Evolutionary conservation across 192 early-diverging fungal species (phyloP).

Genomic region (Coemansia sp.): DNA sequence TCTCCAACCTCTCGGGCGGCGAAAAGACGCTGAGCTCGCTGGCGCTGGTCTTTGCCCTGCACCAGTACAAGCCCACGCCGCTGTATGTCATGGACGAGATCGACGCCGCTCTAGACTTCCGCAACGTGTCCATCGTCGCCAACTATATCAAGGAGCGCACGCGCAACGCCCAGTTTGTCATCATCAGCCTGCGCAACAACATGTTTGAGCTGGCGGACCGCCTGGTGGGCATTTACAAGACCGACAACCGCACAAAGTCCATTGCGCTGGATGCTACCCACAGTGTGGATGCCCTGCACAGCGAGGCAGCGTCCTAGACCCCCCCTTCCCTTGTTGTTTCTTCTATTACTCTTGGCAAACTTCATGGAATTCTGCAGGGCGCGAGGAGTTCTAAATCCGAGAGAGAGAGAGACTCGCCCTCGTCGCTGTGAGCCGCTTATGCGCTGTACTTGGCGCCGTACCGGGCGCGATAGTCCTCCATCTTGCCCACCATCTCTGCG

Average conservation of each 20-base stretch:
- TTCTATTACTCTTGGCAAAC: no score
- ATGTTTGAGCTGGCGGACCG: conserved; percentile 99
- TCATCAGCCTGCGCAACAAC: conserved; percentile 97
- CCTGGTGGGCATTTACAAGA: conserved; percentile 99
- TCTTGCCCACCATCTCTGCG: conserved; percentile 54
- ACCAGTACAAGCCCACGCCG: conserved; percentile 99
- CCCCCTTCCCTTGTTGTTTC: neutral
- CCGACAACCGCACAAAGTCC: conserved; percentile 81
- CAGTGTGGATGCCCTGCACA: conserved; percentile 15
- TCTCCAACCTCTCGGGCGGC: conserved; percentile 96
- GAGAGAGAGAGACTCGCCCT: neutral
- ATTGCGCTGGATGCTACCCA: conserved; percentile 44
- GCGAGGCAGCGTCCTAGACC: neutral
- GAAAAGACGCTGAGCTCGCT: conserved; percentile 99
- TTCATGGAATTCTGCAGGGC: no score
- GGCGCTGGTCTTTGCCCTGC: conserved; percentile 96
- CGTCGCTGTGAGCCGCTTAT: neutral
- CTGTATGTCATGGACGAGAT: conserved; percentile 99
- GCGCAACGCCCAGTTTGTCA: conserved; percentile 96
- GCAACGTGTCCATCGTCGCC: conserved; percentile 98
- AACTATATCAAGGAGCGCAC: conserved; percentile 98
- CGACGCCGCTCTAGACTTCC: conserved; percentile 97
- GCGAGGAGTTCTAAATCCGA: no score
- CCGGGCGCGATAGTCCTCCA: conserved; percentile 72
- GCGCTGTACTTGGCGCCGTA: conserved; percentile 65